phyloP scores from a whole-genome alignment of 202 grass and related monocot species.

The Hordeum pubiflorum region DNA sequence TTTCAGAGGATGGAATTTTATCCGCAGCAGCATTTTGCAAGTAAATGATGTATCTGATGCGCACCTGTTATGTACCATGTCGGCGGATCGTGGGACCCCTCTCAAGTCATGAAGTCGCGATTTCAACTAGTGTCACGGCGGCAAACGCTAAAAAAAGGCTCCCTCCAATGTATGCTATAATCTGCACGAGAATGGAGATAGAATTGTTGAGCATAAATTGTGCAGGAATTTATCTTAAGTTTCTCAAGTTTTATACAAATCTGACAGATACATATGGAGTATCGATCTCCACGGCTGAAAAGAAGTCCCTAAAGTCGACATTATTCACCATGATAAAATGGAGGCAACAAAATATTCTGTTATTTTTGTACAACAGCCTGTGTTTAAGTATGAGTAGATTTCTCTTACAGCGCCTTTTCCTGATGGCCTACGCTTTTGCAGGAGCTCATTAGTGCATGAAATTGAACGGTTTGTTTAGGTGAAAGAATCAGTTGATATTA shows the following conservation, averaged over 20 bases:
- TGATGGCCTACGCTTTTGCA: not conserved
- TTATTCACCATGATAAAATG: not conserved
- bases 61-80: conserved; percentile 16
- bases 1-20: not conserved
- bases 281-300: not conserved
- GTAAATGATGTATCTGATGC: not conserved
- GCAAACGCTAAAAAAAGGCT: conserved; percentile 90
- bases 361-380: not conserved
- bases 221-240: not conserved
- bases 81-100: conserved; percentile 17
- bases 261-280: not conserved
- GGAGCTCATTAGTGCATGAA: not conserved
- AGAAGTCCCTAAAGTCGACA: not conserved
- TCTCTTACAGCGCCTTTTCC: not conserved
- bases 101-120: conserved; percentile 63
- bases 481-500: not conserved
- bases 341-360: not conserved
- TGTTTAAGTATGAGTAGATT: not conserved
- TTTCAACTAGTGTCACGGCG: conserved; percentile 73
- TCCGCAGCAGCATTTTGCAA: not conserved
- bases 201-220: not conserved
- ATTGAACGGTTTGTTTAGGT: not conserved
- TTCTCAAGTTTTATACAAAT: not conserved
- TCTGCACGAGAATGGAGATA: conserved; percentile 33
- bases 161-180: conserved; percentile 90